These are phyloP conservation scores for Thelonectria olida DNA, from an alignment of 2,329 filamentous ascomycete genomes.

Conservation along the genomic window DNA sequence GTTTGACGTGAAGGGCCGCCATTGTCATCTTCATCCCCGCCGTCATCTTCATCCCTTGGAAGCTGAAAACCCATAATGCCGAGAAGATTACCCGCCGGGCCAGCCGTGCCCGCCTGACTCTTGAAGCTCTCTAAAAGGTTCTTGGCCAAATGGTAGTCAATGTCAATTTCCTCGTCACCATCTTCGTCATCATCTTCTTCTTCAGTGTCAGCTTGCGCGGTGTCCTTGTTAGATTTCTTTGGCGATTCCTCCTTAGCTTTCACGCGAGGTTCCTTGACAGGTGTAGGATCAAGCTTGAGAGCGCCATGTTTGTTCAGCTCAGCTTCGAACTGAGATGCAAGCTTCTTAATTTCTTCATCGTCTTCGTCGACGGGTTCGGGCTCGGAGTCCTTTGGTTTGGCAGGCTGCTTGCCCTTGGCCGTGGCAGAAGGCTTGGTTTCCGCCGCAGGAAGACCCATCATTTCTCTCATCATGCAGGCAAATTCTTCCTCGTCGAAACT, in stretches of 20 bases:
- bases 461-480: slow-evolving; percentile 86
- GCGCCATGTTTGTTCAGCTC: slow-evolving; percentile 77
- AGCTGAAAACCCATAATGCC: slow-evolving; percentile 85
- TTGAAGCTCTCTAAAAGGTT: slow-evolving; percentile 95
- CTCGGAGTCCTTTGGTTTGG: neutral
- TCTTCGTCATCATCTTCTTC: slow-evolving; percentile 57
- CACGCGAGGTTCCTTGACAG: slow-evolving; percentile 43
- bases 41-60: slow-evolving; percentile 78
- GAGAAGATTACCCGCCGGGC: slow-evolving; percentile 88
- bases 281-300: slow-evolving; percentile 60
- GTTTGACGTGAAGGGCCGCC: slow-evolving; percentile 16
- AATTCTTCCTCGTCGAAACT: slow-evolving; percentile 89
- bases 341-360: slow-evolving; percentile 68
- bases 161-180: slow-evolving; percentile 70
- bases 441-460: slow-evolving; percentile 74
- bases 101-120: slow-evolving; percentile 84
- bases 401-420: slow-evolving; percentile 9
- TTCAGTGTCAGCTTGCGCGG: slow-evolving; percentile 41
- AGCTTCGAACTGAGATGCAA: slow-evolving; percentile 75
- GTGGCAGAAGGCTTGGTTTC: neutral
- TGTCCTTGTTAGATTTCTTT: slow-evolving; percentile 19
- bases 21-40: slow-evolving; percentile 40
- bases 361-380: slow-evolving; percentile 57
- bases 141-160: slow-evolving; percentile 88
- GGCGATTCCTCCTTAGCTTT: slow-evolving; percentile 38